These are phyloP conservation scores for Piloderma croceum DNA, from an alignment of 768 basidiomycete genomes.

Conservation along the genomic window DNA sequence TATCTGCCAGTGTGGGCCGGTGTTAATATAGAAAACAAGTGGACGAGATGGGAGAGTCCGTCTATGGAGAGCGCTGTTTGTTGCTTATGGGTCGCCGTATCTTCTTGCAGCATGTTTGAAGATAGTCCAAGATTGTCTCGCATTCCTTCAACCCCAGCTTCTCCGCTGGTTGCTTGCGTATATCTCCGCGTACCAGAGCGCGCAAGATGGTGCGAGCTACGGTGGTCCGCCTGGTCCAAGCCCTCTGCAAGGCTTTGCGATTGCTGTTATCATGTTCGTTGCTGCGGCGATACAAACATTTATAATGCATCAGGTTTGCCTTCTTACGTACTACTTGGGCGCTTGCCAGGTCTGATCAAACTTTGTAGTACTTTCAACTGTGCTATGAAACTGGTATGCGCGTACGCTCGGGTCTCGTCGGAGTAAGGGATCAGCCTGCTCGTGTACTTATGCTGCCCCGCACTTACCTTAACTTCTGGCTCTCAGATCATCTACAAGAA, in stretches of 20 bases:
- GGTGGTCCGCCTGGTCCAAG: conserved; percentile 24
- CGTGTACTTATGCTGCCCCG: too few relatives aligned
- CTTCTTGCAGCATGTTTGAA: conserved; percentile 59
- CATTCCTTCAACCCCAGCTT: conserved; percentile 84
- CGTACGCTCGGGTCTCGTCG: conserved; percentile 84
- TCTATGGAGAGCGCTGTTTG: conserved; percentile 68
- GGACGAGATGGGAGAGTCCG: too few relatives aligned
- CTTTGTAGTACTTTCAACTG: conserved; percentile 72
- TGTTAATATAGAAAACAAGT: too few relatives aligned
- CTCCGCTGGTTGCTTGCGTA: conserved; percentile 75
- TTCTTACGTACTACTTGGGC: background rate
- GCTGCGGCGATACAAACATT: conserved; percentile 76
- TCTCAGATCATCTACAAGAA: conserved; percentile 90
- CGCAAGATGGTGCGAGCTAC: conserved; percentile 32
- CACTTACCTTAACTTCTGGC: too few relatives aligned
- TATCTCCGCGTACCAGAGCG: conserved; percentile 69
- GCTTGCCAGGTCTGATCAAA: background rate
- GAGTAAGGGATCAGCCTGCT: too few relatives aligned
- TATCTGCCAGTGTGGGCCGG: too few relatives aligned
- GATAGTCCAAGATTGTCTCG: conserved; percentile 70
- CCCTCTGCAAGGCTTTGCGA: conserved; percentile 62
- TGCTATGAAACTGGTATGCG: conserved; percentile 88
- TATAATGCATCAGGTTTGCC: conserved; percentile 67
- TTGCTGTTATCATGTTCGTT: conserved; percentile 76
- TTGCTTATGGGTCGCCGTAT: conserved; percentile 78